A percentile compares a stretch with the other conserved stretches of the same genome.
Evolutionary conservation across 768 basidiomycete genomes (phyloP).

Genomic region (Lanmaoa pseudosensibilis): DNA sequence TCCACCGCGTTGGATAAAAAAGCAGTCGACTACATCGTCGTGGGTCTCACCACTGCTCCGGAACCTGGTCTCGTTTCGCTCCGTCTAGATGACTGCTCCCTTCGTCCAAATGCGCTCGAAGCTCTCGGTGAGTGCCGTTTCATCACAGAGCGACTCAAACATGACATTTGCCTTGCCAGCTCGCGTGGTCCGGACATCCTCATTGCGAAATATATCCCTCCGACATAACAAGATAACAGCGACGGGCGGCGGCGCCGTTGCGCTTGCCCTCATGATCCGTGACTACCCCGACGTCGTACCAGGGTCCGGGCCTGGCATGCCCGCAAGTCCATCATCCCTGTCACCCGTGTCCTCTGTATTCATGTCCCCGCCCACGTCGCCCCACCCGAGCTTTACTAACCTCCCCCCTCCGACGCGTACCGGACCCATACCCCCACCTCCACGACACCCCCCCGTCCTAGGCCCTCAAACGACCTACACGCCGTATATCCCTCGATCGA

Average conservation of each 20-base stretch:
- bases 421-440: conserved; percentile 47
- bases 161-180: conserved; percentile 42
- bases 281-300: conserved; percentile 87
- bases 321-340: conserved; percentile 3
- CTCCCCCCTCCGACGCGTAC: conserved; percentile 29
- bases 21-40: conserved; percentile 77
- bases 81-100: conserved; percentile 83
- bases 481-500: conserved; percentile 73
- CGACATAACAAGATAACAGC: conserved; percentile 85
- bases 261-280: conserved; percentile 92
- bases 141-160: background rate
- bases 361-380: conserved; percentile 34
- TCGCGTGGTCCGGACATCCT: conserved; percentile 79
- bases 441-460: conserved; percentile 49
- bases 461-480: conserved; percentile 74
- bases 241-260: conserved; percentile 87
- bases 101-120: conserved; percentile 76
- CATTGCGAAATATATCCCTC: conserved; percentile 84
- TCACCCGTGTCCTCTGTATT: conserved; percentile 21
- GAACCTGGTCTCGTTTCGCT: conserved; percentile 64
- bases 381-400: conserved; percentile 29
- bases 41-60: conserved; percentile 49
- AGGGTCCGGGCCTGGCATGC: background rate
- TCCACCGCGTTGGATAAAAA: conserved; percentile 84
- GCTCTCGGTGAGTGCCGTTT: conserved; percentile 59